Evolutionary conservation across 2,329 filamentous ascomycete species (phyloP).

Genomic region (Talaromyces sp.): DNA sequence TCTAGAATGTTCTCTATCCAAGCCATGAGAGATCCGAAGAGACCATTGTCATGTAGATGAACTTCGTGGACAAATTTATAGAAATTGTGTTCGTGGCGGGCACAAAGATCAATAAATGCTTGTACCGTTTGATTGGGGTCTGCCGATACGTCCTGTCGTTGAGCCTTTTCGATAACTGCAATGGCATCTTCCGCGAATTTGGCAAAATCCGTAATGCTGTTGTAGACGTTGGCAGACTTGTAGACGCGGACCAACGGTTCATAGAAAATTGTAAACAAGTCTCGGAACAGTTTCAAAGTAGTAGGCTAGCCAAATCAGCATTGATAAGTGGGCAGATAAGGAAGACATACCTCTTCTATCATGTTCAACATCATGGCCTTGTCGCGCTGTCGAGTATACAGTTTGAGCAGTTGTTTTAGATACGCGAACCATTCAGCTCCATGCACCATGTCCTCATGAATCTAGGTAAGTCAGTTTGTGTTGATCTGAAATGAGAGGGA

Average conservation of each 20-base stretch:
- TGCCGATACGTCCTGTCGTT: constrained; percentile 76
- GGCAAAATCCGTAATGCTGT: constrained; percentile 93
- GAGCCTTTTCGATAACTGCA: constrained; percentile 66
- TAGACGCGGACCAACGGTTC: constrained; percentile 95
- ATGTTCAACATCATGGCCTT: constrained; percentile 96
- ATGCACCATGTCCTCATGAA: constrained; percentile 82
- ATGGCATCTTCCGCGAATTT: constrained; percentile 92
- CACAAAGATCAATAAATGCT: constrained; percentile 94
- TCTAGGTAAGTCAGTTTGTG: constrained; percentile 28
- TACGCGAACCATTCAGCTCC: constrained; percentile 91
- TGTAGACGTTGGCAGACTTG: constrained; percentile 98
- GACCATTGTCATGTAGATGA: constrained; percentile 90
- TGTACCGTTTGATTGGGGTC: constrained; percentile 98
- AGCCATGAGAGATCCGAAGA: constrained; percentile 93
- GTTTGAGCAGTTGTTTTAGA: constrained; percentile 89
- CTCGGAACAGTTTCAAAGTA: constrained; percentile 92
- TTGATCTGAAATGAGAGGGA: constrained; percentile 14
- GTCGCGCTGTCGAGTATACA: constrained; percentile 85
- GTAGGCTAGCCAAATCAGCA: constrained; percentile 58
- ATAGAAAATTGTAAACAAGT: constrained; percentile 98
- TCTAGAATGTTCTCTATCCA: constrained; percentile 96
- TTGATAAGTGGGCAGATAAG: not conserved
- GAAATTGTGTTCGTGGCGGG: constrained; percentile 91
- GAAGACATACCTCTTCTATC: constrained; percentile 68
- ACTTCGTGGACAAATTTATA: constrained; percentile 99